Evolutionary conservation across 106 monocot genomes (phyloP).

Genomic region (Xerophyta viscosa): DNA sequence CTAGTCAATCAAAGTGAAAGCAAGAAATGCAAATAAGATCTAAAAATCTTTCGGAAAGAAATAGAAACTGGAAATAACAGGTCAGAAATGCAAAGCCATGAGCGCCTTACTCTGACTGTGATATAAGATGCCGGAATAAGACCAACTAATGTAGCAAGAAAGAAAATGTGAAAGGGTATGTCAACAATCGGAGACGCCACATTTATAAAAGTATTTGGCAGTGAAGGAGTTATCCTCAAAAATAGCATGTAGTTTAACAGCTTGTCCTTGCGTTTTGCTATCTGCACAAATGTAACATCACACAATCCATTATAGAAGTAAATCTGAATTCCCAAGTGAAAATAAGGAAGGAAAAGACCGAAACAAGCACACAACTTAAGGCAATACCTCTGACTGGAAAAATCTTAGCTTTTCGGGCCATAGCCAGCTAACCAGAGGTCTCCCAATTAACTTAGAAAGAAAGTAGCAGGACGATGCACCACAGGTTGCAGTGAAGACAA

Average conservation of each 20-base stretch:
- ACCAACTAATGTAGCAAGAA: conserved; percentile 77
- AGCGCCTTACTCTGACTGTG: conserved; percentile 91
- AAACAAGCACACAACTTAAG: conserved; percentile 3
- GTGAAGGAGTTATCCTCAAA: conserved; percentile 85
- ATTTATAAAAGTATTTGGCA: conserved; percentile 93
- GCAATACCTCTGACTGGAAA: conserved; percentile 76
- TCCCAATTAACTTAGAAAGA: conserved; percentile 79
- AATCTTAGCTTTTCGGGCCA: conserved; percentile 85
- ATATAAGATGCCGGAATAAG: conserved; percentile 86
- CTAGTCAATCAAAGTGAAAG: too few species aligned
- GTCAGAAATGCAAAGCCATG: too few species aligned
- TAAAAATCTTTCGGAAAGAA: too few species aligned
- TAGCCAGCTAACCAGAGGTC: conserved; percentile 70
- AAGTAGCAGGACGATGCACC: conserved; percentile 91
- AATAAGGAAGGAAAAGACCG: background rate
- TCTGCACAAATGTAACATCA: conserved; percentile 29
- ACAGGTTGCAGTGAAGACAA: conserved; percentile 73
- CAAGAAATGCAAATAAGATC: too few species aligned
- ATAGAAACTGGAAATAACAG: too few species aligned
- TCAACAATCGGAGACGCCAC: conserved; percentile 95
- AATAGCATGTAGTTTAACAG: conserved; percentile 96
- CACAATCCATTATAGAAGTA: background rate
- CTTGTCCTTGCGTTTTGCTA: conserved; percentile 77
- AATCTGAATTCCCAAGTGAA: background rate
- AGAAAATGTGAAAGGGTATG: conserved; percentile 88